Evolutionary conservation across 1,139 yeast genomes (phyloP), one percentile per base, ranked within the genome.

Genomic region (Taphrina communis): DNA sequence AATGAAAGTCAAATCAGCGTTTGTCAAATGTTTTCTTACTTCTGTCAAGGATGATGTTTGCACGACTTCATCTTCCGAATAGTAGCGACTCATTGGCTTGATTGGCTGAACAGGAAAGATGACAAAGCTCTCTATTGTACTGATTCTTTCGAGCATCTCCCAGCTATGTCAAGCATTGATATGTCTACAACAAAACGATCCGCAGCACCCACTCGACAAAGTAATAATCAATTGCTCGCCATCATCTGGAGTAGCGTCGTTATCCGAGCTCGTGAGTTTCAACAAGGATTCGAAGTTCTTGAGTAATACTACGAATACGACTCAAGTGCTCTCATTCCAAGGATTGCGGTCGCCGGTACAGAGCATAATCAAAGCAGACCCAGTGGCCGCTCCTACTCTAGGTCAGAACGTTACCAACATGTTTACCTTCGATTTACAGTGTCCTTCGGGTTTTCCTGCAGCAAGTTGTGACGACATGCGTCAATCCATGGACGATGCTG

Each of bases 331-430:
- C 11, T 50, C 59, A 11, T 41, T 39, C 51, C 12, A 41, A 5
- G 66, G 66, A 4, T 52, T 62, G 6, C 51, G 51, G 36, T 65
- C 68, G 6, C 68, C 68, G 21, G 62, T 65, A 12, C n/a, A 35
- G 14, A 48, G 25, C 25, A 65, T 65, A 14, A 59, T 65, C 17
- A 25, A 14, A 48, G 61, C 44, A 56, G 36, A 44, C 4, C 36
- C 62, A 8, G 31, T 48, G 19, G 17, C 57, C n/a, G 62, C 56
- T 11, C 68, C 68, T 19, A 53, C 52, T n/a, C 48, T 52, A 7
- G 55, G 51, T n/a, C 46, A 55, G 9, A 46, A 55, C 14, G 44
- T 38, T 12, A 21, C 48, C n/a, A 65, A 65, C 39, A 55, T 42
- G 46, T 65, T 65, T 19, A 17, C n/a, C 12, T 65, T 65, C 17